Base-by-base conservation (phyloP, 2,329 filamentous ascomycete genomes). In the Fusarium torulosum region DNA sequence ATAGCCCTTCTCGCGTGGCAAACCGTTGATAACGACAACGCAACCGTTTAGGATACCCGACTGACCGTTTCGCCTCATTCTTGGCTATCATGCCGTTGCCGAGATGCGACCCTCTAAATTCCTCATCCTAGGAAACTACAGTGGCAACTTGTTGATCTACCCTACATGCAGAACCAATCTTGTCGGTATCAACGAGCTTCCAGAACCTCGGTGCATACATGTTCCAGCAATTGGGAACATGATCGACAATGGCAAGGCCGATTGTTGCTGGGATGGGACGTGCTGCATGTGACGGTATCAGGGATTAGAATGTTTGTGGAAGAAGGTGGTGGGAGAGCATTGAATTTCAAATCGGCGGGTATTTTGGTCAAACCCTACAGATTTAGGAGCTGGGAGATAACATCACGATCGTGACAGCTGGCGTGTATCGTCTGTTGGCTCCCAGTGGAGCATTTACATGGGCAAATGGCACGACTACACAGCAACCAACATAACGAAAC, bases 201-300 rank as follows among this genome's bases (percentile, higher is more conserved):
- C 51, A 59, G 56, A 59, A 56, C 21, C 10, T 43, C 17, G 10
- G 33, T 23, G 19, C 21, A 46, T 37, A 41, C 42, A 37, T 14
- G 17, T 23, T 46, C 17, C 15, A 44, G 31, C 15, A 11, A 19
- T 27, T 27, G 21, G 13, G 50, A 31, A 20, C 31, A 37, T n/a
- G 56, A 59, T 59, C 56, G 56, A 20, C 51, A 38, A 59, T 47
- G 37, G 25, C 41, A 13, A 53, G 10, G 23, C 47, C 46, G 45
- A 49, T n/a, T 21, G 7, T 38, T 43, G 15, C 47, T 23, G 6
- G 31, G 35, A 49, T 50, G 20, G 23, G 13, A n/a, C 8, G 25
- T 23, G 14, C 8, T 31, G 51, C 41, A 53, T 37, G 35, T 25
- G 17, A 50, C 52, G 13, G 10, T 27, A 41, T 35, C 23, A 37